Percentiles rank a stretch among this genome's conserved stretches.
phyloP scores from a whole-genome alignment of 495 filamentous ascomycete species.

The Elasticomyces elasticus region DNA sequence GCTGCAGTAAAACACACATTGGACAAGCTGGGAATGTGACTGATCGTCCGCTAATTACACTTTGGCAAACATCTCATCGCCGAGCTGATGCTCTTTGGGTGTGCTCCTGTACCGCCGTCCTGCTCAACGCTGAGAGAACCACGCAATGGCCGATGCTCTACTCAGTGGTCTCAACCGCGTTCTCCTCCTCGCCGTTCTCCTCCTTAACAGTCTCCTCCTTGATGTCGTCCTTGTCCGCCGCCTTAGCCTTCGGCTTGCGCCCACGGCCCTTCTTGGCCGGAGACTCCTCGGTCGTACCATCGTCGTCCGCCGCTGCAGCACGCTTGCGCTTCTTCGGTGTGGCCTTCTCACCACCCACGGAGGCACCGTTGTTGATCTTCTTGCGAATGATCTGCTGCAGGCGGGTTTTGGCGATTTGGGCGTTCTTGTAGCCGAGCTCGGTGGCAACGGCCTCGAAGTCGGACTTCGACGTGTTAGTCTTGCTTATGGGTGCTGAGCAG shows the following conservation, averaged over 20 bases:
- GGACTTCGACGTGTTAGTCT: constrained; percentile 2
- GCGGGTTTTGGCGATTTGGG: constrained; percentile 8
- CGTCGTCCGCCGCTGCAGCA: background rate
- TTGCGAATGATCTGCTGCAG: constrained; percentile 18
- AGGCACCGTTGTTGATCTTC: constrained; percentile 6
- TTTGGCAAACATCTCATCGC: too few relatives aligned
- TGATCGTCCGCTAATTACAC: too few relatives aligned
- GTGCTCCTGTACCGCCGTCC: background rate
- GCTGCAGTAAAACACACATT: too few relatives aligned
- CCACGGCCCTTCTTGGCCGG: constrained; percentile 8
- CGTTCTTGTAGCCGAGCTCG: constrained; percentile 11
- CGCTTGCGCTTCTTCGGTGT: constrained; percentile 12
- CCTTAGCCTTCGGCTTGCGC: constrained; percentile 4
- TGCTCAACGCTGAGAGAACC: too few relatives aligned
- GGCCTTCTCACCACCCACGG: background rate
- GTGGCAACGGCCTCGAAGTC: constrained; percentile 16
- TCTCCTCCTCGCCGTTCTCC: background rate
- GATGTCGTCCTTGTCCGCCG: constrained; percentile 1
- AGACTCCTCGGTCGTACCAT: constrained; percentile 5
- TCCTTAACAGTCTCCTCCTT: constrained; percentile 2
- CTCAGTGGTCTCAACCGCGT: constrained; percentile 4
- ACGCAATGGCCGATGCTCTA: too few relatives aligned
- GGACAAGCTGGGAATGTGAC: too few relatives aligned
- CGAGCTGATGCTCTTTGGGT: background rate
- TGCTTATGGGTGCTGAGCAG: background rate